Base-by-base conservation (phyloP, 352 stramenopile genomes). In the Pythium rhizo-oryzae region DNA sequence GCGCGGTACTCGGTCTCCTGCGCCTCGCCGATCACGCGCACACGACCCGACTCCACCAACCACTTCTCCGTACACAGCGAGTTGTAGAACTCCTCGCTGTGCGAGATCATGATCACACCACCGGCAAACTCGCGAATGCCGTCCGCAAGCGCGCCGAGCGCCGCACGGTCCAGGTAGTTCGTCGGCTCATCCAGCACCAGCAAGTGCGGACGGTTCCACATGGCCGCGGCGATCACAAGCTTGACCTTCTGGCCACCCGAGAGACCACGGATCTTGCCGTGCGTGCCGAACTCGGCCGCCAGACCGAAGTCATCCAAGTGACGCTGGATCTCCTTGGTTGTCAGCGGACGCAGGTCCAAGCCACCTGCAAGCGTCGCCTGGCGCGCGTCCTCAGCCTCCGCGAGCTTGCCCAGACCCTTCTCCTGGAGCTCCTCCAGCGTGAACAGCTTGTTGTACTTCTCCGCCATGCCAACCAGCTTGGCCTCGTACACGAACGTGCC, bases 211-310 rank as follows among this genome's bases (percentile, higher is more conserved):
- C n/a, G n/a, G 87, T 98, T 96, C 72, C 93, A 98, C 87, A 98
- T 98, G 61, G 93, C 94, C 76, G 97, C 97, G 58, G 82, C 97
- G 44, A 99, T 81, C 64, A 99, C 97, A 51, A 99, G 96, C 92
- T 99, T 99, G 41, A 99, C 96, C 89, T 99, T 99, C 84, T 99
- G 97, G 73, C 97, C 97, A 79, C 97, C 97, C 54, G 94, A 99
- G 39, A 99, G 84, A 81, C 96, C 97, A 73, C 93, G 94, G 90
- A 99, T 99, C 73, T 96, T 96, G 71, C 97, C 99, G 89, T 99
- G 97, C 8, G 97, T 99, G 76, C 92, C 97, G 74, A 99, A 99
- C 79, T 99, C 95, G 54, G 97, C 92, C 30, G 92, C 94, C 35
- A 99, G 80, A 33, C 95, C 94, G 80, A 99, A 99, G 79, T 97